Evolutionary conservation across 176 grass and related monocot genomes (phyloP).

Genomic region (Musa schizocarpa): DNA sequence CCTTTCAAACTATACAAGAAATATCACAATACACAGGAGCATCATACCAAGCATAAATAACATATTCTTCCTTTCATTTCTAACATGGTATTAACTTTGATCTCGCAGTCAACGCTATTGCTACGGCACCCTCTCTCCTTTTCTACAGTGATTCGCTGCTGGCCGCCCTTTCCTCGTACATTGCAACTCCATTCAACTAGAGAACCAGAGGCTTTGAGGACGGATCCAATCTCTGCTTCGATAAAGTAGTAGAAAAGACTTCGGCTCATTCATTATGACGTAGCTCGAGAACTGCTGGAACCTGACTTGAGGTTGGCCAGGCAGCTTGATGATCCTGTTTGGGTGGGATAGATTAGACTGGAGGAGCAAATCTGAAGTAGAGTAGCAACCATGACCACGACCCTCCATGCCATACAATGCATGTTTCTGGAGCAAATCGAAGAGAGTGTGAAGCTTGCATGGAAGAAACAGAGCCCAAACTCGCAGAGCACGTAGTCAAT

Average conservation of each 20-base stretch:
- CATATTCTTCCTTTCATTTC: too few species aligned
- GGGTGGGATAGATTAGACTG: neutral
- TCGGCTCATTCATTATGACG: conserved; percentile 48
- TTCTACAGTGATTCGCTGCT: too few species aligned
- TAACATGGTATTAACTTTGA: too few species aligned
- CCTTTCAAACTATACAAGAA: too few species aligned
- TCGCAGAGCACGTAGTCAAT: too few species aligned
- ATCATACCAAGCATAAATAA: too few species aligned
- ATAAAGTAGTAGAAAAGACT: conserved; percentile 91
- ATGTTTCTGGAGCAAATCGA: neutral
- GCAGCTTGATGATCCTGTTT: conserved; percentile 56
- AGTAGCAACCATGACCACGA: neutral
- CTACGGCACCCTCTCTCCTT: too few species aligned
- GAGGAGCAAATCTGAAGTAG: conserved; percentile 7
- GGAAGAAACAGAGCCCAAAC: too few species aligned
- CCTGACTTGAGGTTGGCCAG: conserved; percentile 64
- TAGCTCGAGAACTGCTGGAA: conserved; percentile 91
- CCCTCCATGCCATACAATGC: conserved; percentile 11
- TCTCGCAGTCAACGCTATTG: too few species aligned
- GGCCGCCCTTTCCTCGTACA: too few species aligned
- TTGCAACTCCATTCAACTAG: conserved; percentile 76
- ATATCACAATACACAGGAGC: too few species aligned
- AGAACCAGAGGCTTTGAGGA: conserved; percentile 78
- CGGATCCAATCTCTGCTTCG: conserved; percentile 70
- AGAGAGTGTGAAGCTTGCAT: too few species aligned